A percentile compares a stretch with the other conserved stretches of the same genome.
Evolutionary conservation across 345 rosid species (phyloP).

Genomic region (Zanthoxylum bungeanum): DNA sequence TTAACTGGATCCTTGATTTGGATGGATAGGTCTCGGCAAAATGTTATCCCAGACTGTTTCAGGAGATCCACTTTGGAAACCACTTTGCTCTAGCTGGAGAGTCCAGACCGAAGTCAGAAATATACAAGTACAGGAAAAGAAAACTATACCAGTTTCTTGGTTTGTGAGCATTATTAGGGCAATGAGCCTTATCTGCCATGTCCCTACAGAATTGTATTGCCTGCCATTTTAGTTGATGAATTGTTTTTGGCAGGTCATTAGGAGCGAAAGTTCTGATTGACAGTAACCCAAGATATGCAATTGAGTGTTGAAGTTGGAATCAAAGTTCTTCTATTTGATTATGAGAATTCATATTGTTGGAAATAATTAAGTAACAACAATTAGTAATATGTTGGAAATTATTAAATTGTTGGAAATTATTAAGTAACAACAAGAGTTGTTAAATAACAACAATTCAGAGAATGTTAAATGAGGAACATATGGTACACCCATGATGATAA

Average conservation of each 20-base stretch:
- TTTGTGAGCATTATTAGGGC: neutral
- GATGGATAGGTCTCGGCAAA: constrained; percentile 77
- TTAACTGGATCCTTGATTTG: constrained; percentile 14
- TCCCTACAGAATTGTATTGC: neutral
- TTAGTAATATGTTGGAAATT: no score
- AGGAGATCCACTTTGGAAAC: constrained; percentile 94
- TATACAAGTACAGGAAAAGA: constrained; percentile 61
- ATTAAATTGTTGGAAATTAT: no score
- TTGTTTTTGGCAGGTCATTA: constrained; percentile 52
- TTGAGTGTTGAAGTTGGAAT: constrained; percentile 79
- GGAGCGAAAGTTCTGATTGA: constrained; percentile 89
- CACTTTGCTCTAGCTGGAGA: constrained; percentile 94
- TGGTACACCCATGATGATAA: no score
- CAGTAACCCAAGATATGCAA: constrained; percentile 88
- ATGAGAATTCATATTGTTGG: constrained; percentile 80
- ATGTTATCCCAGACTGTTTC: constrained; percentile 76
- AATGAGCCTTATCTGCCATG: neutral
- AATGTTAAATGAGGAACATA: no score
- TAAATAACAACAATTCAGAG: no score
- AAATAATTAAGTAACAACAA: no score
- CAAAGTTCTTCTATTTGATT: constrained; percentile 84
- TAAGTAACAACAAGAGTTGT: no score
- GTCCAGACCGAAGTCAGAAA: constrained; percentile 94
- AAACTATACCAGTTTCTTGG: constrained; percentile 3
- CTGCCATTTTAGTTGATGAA: neutral